Conservation (phyloP, 768 basidiomycete species). For the Roridomyces roridus region DNA sequence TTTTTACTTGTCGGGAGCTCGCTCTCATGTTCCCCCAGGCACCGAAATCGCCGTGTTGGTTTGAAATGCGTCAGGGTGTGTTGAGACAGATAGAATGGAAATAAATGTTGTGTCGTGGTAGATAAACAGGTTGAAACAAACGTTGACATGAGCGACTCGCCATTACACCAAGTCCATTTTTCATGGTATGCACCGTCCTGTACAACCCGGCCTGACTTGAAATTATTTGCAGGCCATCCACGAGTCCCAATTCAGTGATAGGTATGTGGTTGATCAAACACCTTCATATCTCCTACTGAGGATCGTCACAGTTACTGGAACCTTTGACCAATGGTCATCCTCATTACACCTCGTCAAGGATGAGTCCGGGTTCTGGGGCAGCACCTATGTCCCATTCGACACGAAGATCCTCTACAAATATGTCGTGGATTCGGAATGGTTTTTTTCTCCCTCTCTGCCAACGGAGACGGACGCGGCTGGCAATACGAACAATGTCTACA, state of each 20-base stretch:
- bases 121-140: conserved; percentile 39
- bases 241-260: conserved; percentile 61
- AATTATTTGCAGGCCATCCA: conserved; percentile 56
- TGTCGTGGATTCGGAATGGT: conserved; percentile 74
- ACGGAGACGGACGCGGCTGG: conserved; percentile 68
- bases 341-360: conserved; percentile 61
- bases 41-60: conserved; percentile 45
- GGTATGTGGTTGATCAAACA: conserved; percentile 22
- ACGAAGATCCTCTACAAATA: conserved; percentile 77
- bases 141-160: conserved; percentile 41
- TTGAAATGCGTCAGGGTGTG: conserved; percentile 42
- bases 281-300: background rate
- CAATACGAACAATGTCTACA: conserved; percentile 74
- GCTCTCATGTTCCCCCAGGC: conserved; percentile 30
- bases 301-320: conserved; percentile 57
- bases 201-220: conserved; percentile 20
- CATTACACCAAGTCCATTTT: conserved; percentile 60
- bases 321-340: conserved; percentile 80
- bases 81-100: background rate
- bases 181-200: conserved; percentile 46
- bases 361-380: conserved; percentile 60
- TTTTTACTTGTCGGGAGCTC: background rate
- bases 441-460: conserved; percentile 58
- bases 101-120: background rate
- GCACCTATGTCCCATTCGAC: conserved; percentile 63